phyloP scores from a whole-genome alignment of 1,139 yeast genomes.

The Pichia sp. region DNA sequence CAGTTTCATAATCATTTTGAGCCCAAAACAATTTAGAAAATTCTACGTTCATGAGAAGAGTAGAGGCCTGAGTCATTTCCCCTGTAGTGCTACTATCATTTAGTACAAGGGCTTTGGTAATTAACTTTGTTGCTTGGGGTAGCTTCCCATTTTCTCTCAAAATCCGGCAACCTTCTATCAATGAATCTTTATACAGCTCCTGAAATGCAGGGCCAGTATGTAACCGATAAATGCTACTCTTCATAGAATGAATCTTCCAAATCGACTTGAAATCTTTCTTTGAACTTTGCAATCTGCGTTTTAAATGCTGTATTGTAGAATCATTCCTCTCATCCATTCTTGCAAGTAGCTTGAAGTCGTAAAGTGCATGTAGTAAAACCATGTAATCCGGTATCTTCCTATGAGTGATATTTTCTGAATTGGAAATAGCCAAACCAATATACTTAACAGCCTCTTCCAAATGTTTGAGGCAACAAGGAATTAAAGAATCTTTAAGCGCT shows the following conservation, averaged over 20 bases:
- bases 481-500: constrained; percentile 37
- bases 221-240: constrained; percentile 51
- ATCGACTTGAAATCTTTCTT: constrained; percentile 62
- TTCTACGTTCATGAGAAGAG: constrained; percentile 60
- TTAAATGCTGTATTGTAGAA: constrained; percentile 18
- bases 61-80: constrained; percentile 20
- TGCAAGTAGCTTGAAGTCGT: constrained; percentile 50
- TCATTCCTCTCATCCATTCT: constrained; percentile 15
- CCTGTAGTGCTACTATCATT: constrained; percentile 26
- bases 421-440: constrained; percentile 59
- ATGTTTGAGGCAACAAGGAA: constrained; percentile 35
- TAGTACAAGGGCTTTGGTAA: constrained; percentile 61
- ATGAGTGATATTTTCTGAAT: constrained; percentile 55
- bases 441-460: constrained; percentile 50
- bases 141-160: constrained; percentile 67
- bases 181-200: constrained; percentile 43
- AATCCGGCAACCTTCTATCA: constrained; percentile 58
- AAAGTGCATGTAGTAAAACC: constrained; percentile 65
- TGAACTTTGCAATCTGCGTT: constrained; percentile 42
- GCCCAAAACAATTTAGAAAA: constrained; percentile 86
- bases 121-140: constrained; percentile 69
- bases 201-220: constrained; percentile 37
- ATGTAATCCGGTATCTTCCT: constrained; percentile 35
- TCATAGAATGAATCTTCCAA: constrained; percentile 56
- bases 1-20: constrained; percentile 84